Evolutionary conservation across 768 basidiomycete genomes (phyloP).

Genomic region (Rhizopogon vesiculosus): DNA sequence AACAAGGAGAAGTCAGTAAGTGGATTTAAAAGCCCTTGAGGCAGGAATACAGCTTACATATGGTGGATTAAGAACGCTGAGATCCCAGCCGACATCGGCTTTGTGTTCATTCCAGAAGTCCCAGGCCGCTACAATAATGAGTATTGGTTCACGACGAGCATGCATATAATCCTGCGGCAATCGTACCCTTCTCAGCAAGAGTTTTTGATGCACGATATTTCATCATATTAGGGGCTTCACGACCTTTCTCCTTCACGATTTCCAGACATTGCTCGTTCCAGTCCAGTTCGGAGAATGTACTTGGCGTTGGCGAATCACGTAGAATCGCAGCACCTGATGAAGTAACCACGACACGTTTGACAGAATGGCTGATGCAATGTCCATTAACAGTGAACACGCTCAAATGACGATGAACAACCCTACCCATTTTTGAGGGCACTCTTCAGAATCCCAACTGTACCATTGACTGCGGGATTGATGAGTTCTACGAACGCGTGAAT

Average conservation of each 20-base stretch:
- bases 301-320: conserved; percentile 15
- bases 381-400: neutral
- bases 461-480: conserved; percentile 66
- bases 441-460: conserved; percentile 60
- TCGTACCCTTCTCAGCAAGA: conserved; percentile 54
- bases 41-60: conserved; percentile 18
- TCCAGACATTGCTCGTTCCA: conserved; percentile 51
- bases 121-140: conserved; percentile 40
- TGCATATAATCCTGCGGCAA: neutral
- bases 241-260: conserved; percentile 43
- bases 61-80: conserved; percentile 37
- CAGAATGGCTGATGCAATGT: conserved; percentile 25
- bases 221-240: conserved; percentile 26
- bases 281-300: conserved; percentile 42
- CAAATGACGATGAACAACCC: neutral
- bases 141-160: neutral
- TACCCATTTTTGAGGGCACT: conserved; percentile 53
- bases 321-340: conserved; percentile 54
- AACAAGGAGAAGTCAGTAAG: neutral
- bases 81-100: conserved; percentile 31
- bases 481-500: conserved; percentile 37
- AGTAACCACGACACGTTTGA: conserved; percentile 69
- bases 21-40: neutral
- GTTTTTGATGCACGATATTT: conserved; percentile 63
- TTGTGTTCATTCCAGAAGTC: conserved; percentile 33